These are phyloP conservation scores for Dendrothele bispora DNA, from an alignment of 768 basidiomycete species.

Conservation along the genomic window DNA sequence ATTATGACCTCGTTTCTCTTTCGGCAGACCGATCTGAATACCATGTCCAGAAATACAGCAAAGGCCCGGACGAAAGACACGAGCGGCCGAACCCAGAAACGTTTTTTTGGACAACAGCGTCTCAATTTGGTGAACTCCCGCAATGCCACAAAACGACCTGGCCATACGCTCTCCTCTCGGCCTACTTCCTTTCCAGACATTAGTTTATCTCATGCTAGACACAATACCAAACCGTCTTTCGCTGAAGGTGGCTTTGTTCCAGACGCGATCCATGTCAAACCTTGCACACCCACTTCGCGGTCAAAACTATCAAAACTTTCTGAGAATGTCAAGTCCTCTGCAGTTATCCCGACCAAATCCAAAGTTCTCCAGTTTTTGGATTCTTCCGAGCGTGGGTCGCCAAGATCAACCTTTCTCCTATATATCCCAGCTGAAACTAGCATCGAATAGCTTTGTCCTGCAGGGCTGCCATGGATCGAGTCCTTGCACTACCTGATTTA, in stretches of 20 bases:
- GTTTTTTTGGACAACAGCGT: conserved; percentile 60
- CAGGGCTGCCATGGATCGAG: conserved; percentile 37
- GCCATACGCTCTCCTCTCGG: no score
- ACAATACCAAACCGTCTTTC: neutral
- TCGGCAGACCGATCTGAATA: neutral
- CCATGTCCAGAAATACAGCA: conserved; percentile 49
- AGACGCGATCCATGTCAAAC: conserved; percentile 22
- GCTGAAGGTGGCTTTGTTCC: conserved; percentile 22
- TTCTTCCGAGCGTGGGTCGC: conserved; percentile 41
- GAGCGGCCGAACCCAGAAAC: conserved; percentile 53
- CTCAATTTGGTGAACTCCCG: conserved; percentile 38
- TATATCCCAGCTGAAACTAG: neutral
- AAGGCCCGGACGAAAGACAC: conserved; percentile 59
- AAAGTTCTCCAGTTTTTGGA: conserved; percentile 43
- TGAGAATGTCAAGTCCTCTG: neutral
- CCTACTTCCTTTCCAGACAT: conserved; percentile 13
- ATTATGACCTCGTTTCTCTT: neutral
- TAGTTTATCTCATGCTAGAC: conserved; percentile 21
- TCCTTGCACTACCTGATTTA: conserved; percentile 43
- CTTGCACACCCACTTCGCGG: conserved; percentile 16
- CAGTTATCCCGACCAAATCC: conserved; percentile 23
- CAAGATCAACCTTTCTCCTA: neutral
- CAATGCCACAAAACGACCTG: neutral
- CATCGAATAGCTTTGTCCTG: conserved; percentile 30
- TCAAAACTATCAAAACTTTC: neutral